Evolutionary conservation across 257 asterid species (phyloP), one percentile per base, ranked within the genome.

Genomic region (Coffea eugenioides): DNA sequence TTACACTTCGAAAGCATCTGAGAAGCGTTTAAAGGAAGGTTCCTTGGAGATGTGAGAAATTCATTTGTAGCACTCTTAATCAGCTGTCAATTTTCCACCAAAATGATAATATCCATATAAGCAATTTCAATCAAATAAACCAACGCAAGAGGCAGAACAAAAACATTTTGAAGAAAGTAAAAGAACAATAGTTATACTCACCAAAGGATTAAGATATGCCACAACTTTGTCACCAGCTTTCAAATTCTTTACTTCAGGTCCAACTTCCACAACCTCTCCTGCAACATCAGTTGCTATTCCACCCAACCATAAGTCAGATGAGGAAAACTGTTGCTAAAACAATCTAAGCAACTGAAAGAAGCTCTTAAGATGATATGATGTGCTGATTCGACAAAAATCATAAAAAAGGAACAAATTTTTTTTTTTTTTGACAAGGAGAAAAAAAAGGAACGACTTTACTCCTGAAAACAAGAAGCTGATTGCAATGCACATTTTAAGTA

Each of bases 221-320:
- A 90, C 92, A 73, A 92, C 94, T 87, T 86, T 87, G 79, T 92
- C 96, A 0, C 94, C 96, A 0, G 84, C 76, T 77, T 88, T 90
- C 88, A 91, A 85, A 64, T 79, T 85, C 64, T 81, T 76, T 36
- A 90, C 91, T 39, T 74, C 84, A 31, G 87, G 66, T 71, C 97
- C 96, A 41, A 85, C 79, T 82, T 88, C 93, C 21, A 87, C 84
- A 12, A 91, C 88, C 82, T 88, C 93, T 81, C 96, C 97, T 23
- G 91, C 90, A 71, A 91, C 92, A 80, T 91, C 94, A 70, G 85
- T 75, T 59, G 85, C 91, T 93, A 85, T 64, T 56, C 77, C 87
- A 82, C 69, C 72, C 41, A 69, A 14, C 72, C 64, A 41, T 73
- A 71, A 31, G 62, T 41, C 43, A 23, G 61, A n/a, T 27, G 31